These are phyloP conservation scores for Petunia secreta DNA, from an alignment of 257 asterid species.

Conservation along the genomic window DNA sequence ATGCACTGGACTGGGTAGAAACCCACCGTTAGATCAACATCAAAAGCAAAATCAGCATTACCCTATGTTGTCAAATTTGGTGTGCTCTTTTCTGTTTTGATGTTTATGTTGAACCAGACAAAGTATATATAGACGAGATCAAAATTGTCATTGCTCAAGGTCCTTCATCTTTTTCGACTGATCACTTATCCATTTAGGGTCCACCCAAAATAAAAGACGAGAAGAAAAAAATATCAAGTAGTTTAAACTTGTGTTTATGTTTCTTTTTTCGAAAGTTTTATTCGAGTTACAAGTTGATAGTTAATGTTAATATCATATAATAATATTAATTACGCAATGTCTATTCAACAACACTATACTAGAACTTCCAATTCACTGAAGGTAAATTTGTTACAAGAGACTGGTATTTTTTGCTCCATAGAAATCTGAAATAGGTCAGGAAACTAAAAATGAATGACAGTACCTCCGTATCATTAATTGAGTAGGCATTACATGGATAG, in stretches of 20 bases:
- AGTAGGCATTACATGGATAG: conserved; percentile 27
- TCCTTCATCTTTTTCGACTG: no score
- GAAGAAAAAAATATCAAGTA: no score
- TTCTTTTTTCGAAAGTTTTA: no score
- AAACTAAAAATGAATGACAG: neutral
- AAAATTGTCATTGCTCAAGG: no score
- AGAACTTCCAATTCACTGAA: neutral
- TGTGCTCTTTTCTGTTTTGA: neutral
- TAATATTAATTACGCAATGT: neutral
- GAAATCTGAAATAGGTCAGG: neutral
- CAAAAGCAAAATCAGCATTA: no score
- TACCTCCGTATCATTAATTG: conserved; percentile 3
- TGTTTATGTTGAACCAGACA: neutral
- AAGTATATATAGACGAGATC: no score
- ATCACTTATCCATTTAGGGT: no score
- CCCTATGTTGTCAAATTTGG: no score
- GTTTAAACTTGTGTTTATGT: no score
- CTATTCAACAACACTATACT: neutral
- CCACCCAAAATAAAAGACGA: no score
- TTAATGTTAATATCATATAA: neutral
- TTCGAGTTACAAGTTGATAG: neutral
- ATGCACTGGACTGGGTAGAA: no score
- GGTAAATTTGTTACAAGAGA: neutral
- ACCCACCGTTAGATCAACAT: no score
- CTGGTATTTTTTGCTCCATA: neutral